Percentiles rank a stretch among this genome's conserved stretches.
phyloP scores from a whole-genome alignment of 2,329 filamentous ascomycete genomes.

The Camptophora hylomeconis region DNA sequence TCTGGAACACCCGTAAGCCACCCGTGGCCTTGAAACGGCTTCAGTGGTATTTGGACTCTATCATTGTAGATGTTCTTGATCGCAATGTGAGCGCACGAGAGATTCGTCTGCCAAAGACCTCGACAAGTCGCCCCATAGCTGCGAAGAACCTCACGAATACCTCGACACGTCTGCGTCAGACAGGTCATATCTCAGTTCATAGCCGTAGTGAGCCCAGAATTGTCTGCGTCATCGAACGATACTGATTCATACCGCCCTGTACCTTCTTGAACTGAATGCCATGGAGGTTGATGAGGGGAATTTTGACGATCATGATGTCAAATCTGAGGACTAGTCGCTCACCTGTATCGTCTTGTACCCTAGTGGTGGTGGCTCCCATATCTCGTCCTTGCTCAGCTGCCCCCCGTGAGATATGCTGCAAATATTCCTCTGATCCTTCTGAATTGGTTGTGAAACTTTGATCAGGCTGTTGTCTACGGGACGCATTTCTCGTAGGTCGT shows the following conservation, averaged over 20 bases:
- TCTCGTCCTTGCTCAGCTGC: conserved; percentile 43
- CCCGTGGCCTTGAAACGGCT: no score
- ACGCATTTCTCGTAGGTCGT: conserved; percentile 29
- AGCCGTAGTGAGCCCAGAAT: conserved; percentile 78
- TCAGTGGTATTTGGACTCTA: no score
- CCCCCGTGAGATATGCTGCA: conserved; percentile 32
- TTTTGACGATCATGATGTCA: conserved; percentile 95
- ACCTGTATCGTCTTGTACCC: conserved; percentile 80
- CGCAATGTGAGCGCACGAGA: no score
- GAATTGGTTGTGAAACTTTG: conserved; percentile 70
- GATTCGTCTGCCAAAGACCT: no score
- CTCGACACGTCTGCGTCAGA: no score
- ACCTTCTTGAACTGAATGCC: conserved; percentile 98
- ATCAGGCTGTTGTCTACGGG: conserved; percentile 41
- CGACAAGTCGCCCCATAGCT: no score
- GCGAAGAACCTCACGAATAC: no score
- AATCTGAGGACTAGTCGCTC: conserved; percentile 76
- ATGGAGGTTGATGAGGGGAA: conserved; percentile 80
- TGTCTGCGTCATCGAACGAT: conserved; percentile 95
- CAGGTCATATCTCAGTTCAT: no score
- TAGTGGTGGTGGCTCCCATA: conserved; percentile 79
- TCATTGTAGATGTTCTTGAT: no score
- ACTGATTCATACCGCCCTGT: conserved; percentile 92
- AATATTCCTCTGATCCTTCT: conserved; percentile 70
- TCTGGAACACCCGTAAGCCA: no score